Evolutionary conservation across 2,329 filamentous ascomycete species (phyloP), one percentile per base, ranked within the genome.

Genomic region (Thelonectria rubi): DNA sequence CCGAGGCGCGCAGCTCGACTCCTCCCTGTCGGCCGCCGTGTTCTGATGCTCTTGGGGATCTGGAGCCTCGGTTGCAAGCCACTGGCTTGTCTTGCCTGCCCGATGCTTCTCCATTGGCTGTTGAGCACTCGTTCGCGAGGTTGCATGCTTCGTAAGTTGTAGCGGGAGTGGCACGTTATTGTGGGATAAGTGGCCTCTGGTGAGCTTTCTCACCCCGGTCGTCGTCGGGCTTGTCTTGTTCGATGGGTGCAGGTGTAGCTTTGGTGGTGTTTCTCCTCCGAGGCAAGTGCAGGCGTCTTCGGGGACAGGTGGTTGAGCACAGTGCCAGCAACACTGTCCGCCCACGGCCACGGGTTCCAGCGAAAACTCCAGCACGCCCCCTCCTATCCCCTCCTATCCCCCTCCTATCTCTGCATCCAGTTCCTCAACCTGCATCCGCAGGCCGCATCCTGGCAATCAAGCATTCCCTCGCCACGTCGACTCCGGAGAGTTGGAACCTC

Each of bases 401-500:
- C 47, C 46, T 15, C 58, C 32, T 45, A 42, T 50, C 34, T 50
- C 34, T 42, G 12, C 14, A 46, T 30, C 51, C 34, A 43, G 43
- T 60, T 53, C 58, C 58, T 53, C 58, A 55, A 51, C 39, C 47
- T 48, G 12, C 48, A 51, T 55, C 58, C 58, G 58, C 58, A 55
- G 46, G 30, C 47, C 47, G 14, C 47, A 60, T 60, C 58, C 58
- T 46, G 40, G 58, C 48, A 34, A 50, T 32, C 51, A 45, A 60
- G 52, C 58, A 60, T 56, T 17, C 58, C 58, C 51, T 60, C 58
- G 53, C 48, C 58, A 48, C 48, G 52, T 53, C 42, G 46, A 50
- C 52, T 54, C 58, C 53, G 58, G 42, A 48, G 52, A 55, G 58
- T 60, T 60, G 58, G 58, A 52, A 56, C 58, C 52, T 60, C 58